Evolutionary conservation across 306 rosid genomes (phyloP), one percentile per base, ranked within the genome.

Genomic region (Malus asiatica): DNA sequence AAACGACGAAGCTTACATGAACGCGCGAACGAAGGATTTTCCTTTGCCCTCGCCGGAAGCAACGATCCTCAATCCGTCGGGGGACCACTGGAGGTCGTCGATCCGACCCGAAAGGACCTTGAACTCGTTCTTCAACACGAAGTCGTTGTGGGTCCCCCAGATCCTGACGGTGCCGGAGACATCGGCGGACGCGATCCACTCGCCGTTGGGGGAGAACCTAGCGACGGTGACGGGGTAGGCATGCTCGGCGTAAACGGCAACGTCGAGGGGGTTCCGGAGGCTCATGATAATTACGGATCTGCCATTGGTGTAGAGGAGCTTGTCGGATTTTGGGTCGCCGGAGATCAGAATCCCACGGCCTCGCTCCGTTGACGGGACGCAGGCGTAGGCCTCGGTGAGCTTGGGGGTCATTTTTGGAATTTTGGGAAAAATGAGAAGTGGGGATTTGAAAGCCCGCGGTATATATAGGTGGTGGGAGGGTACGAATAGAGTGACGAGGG

Each of bases 1-100:
- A 16, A 60, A 60, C 29, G 10, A 60, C 11, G 3, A 55, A 27
- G 72, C 84, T 82, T 70, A 96, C 98, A 92, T 95, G 70, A 95
- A 95, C 69, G 97, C 96, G 46, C 96, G 97, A 29, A 92, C 97
- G 10, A 95, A 77, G n/a, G 97, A 95, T 48, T 89, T 92, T 20
- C 99, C 97, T 69, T 87, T 92, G 73, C 93, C 97, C 2, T 95
- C 99, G 32, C 99, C 99, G 60, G 87, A 95, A 22, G 93, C 97
- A 8, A 95, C 97, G 82, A 95, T 95, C 78, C 99, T 79, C 76
- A 92, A 74, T 6, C 97, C 97, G 30, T 95, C 97, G 9, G 97
- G 92, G 22, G 97, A 92, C 99, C 99, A 95, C 62, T 92, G 99
- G 32, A 95, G 91, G 79, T 95, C 97, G 71, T 95, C 99, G 90